Conservation (phyloP, 345 rosid species). For the Raphanus sativus region DNA sequence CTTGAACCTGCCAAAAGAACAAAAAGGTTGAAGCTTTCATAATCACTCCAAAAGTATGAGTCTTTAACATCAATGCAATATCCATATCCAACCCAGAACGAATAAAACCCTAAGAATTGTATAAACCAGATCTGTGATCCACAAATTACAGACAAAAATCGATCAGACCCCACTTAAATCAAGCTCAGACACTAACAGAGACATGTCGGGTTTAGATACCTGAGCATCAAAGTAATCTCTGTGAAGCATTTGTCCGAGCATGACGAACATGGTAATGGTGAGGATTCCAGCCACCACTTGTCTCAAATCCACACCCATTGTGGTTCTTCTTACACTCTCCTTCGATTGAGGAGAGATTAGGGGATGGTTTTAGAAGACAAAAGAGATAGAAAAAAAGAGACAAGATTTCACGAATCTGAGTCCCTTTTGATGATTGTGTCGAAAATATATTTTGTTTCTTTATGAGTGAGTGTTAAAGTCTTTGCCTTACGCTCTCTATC, state of each 20-base stretch:
- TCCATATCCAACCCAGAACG: constrained; percentile 9
- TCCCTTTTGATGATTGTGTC: constrained; percentile 31
- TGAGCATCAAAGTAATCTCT: constrained; percentile 82
- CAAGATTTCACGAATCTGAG: constrained; percentile 30
- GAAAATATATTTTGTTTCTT: constrained; percentile 4
- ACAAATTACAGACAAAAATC: background rate
- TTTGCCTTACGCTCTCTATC: constrained; percentile 8
- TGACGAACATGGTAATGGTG: constrained; percentile 89
- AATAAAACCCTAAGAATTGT: background rate
- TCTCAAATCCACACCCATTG: constrained; percentile 92
- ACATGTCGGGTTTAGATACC: constrained; percentile 36
- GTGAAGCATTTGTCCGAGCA: constrained; percentile 98
- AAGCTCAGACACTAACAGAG: constrained; percentile 21
- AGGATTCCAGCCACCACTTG: constrained; percentile 92
- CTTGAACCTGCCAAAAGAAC: constrained; percentile 52
- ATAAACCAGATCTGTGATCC: constrained; percentile 27
- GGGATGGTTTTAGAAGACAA: background rate
- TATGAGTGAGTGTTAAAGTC: constrained; percentile 16
- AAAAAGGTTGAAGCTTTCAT: constrained; percentile 21
- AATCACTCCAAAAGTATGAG: constrained; percentile 19
- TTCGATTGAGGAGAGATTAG: constrained; percentile 16
- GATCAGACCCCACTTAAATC: constrained; percentile 11
- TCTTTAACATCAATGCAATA: constrained; percentile 20
- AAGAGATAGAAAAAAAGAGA: background rate
- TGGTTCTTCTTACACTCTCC: constrained; percentile 2